phyloP scores from a whole-genome alignment of 2,329 filamentous ascomycete genomes.

The Exophiala dermatitidis region DNA sequence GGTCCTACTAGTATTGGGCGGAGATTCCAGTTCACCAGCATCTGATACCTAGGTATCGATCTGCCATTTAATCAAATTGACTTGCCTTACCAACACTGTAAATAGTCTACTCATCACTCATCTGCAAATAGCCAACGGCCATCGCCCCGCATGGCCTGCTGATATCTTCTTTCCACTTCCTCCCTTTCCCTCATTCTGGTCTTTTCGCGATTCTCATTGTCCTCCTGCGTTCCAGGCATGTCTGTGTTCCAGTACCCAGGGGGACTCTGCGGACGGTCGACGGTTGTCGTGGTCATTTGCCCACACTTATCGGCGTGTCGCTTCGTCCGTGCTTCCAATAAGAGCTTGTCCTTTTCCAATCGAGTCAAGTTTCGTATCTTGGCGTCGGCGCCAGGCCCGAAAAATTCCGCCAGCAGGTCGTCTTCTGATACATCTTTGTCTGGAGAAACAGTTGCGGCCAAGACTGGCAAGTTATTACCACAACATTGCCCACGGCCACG shows the following conservation, averaged over 20 bases:
- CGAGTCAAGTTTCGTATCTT: conserved; percentile 49
- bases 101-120: conserved; percentile 13
- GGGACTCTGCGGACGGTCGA: conserved; percentile 63
- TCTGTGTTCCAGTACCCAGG: conserved; percentile 88
- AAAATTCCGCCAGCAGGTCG: conserved; percentile 30
- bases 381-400: conserved; percentile 30
- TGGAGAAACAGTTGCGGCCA: conserved; percentile 46
- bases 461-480: conserved; percentile 60
- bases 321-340: conserved; percentile 69
- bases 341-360: conserved; percentile 49
- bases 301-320: conserved; percentile 68
- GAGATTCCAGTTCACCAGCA: too few species aligned
- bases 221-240: conserved; percentile 82
- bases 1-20: too few species aligned
- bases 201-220: conserved; percentile 56
- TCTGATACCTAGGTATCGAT: too few species aligned
- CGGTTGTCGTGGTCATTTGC: conserved; percentile 63
- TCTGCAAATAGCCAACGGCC: conserved; percentile 26
- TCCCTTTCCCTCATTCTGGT: conserved; percentile 57
- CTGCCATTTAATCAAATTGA: neutral
- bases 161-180: conserved; percentile 64
- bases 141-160: conserved; percentile 63
- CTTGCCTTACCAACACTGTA: neutral
- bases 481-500: conserved; percentile 68
- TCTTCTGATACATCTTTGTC: conserved; percentile 30